phyloP scores from a whole-genome alignment of 495 filamentous ascomycete species.

The Jackrogersella minutella region DNA sequence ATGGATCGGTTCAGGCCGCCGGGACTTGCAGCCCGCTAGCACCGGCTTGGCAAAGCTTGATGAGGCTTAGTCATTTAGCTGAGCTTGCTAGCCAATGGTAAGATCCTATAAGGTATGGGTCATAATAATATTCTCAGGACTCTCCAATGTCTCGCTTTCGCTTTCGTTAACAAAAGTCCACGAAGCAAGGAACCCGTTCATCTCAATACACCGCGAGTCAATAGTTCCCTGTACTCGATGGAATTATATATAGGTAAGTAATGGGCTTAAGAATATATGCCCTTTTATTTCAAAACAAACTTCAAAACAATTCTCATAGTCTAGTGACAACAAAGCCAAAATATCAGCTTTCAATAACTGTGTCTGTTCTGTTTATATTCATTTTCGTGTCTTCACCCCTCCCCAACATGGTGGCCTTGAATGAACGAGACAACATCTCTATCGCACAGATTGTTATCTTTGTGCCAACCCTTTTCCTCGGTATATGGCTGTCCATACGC shows the following conservation, averaged over 20 bases:
- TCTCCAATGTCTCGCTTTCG: conserved; percentile 20
- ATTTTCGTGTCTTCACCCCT: neutral
- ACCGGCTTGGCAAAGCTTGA: conserved; percentile 32
- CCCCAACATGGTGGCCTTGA: conserved; percentile 31
- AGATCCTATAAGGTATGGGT: neutral
- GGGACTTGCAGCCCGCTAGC: neutral
- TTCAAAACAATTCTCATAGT: neutral
- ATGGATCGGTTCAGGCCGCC: neutral
- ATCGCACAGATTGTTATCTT: conserved; percentile 48
- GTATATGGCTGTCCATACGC: conserved; percentile 40
- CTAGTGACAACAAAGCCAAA: neutral
- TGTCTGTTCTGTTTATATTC: neutral
- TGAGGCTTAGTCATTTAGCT: conserved; percentile 23
- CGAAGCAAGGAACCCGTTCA: neutral
- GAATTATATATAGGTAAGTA: conserved; percentile 16
- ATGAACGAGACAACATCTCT: conserved; percentile 43
- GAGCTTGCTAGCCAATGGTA: neutral
- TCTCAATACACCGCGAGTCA: neutral
- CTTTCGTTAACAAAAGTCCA: conserved; percentile 15
- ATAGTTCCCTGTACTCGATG: neutral
- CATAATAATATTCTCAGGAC: neutral
- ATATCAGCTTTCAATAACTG: neutral
- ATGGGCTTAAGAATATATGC: neutral
- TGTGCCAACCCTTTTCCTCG: conserved; percentile 37
- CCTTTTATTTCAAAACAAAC: neutral